A percentile compares a stretch with the other conserved stretches of the same genome.
phyloP scores from a whole-genome alignment of 805 yeast genomes.

The Teunomyces cretensis region DNA sequence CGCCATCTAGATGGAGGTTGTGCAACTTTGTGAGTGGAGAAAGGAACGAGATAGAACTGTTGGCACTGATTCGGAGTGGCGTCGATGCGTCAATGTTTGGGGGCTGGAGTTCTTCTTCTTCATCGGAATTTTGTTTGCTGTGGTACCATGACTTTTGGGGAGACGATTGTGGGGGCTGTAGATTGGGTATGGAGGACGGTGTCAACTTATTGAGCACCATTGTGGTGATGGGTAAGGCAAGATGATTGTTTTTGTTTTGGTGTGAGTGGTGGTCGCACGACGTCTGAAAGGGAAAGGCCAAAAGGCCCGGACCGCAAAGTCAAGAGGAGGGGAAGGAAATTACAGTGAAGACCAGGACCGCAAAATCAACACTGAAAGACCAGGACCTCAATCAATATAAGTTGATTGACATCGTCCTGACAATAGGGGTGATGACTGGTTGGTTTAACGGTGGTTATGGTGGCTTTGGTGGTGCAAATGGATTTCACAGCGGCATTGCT shows the following conservation, averaged over 20 bases:
- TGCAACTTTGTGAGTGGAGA: conserved; percentile 39
- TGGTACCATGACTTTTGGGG: conserved; percentile 10
- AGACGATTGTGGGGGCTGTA: conserved; percentile 10
- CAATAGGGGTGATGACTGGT: too few relatives aligned
- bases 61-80: conserved; percentile 16
- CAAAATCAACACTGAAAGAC: too few relatives aligned
- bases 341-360: too few relatives aligned
- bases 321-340: too few relatives aligned
- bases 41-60: conserved; percentile 17
- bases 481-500: too few relatives aligned
- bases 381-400: too few relatives aligned
- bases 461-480: too few relatives aligned
- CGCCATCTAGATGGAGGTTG: conserved; percentile 27
- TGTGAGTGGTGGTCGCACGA: neutral
- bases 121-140: conserved; percentile 9
- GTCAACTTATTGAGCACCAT: conserved; percentile 6
- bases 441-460: too few relatives aligned
- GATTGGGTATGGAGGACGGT: conserved; percentile 9
- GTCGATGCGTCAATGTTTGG: conserved; percentile 18
- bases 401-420: too few relatives aligned
- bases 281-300: too few relatives aligned
- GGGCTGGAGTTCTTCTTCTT: conserved; percentile 4
- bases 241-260: neutral
- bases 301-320: too few relatives aligned
- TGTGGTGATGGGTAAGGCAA: neutral